Conservation (phyloP, 352 stramenopile species). For the Phytophthora constricta region DNA sequence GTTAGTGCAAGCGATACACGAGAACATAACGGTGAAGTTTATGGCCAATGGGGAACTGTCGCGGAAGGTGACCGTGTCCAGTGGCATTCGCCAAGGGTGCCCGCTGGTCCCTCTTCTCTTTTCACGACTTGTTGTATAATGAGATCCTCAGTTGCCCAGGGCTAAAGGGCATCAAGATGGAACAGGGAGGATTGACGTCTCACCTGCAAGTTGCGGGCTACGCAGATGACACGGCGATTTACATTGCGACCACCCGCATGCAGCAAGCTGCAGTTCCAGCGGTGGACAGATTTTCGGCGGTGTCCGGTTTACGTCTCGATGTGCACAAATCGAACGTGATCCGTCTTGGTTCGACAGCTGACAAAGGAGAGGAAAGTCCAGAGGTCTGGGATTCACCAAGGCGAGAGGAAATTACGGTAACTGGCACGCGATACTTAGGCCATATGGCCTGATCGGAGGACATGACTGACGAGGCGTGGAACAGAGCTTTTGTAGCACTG, state of each 20-base stretch:
- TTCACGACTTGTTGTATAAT: no score
- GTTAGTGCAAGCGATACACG: no score
- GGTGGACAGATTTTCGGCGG: not conserved
- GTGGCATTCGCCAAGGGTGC: not conserved
- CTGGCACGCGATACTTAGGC: not conserved
- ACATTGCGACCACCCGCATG: not conserved
- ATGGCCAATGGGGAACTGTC: not conserved
- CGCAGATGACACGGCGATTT: no score
- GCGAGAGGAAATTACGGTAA: not conserved
- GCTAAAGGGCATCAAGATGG: no score
- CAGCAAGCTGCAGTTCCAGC: not conserved
- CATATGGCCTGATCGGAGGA: not conserved
- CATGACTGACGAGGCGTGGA: not conserved
- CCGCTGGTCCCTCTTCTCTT: not conserved
- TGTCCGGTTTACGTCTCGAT: conserved; percentile 1
- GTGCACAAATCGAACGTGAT: conserved; percentile 4
- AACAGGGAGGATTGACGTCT: no score
- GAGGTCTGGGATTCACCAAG: no score
- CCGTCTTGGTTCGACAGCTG: not conserved
- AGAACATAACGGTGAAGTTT: not conserved
- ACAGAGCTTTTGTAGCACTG: not conserved
- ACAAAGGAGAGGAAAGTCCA: no score
- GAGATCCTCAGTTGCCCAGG: no score
- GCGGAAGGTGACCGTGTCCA: no score
- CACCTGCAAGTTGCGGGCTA: no score